Evolutionary conservation across 1,139 yeast species (phyloP).

Genomic region (Blastobotrys arbuscula): DNA sequence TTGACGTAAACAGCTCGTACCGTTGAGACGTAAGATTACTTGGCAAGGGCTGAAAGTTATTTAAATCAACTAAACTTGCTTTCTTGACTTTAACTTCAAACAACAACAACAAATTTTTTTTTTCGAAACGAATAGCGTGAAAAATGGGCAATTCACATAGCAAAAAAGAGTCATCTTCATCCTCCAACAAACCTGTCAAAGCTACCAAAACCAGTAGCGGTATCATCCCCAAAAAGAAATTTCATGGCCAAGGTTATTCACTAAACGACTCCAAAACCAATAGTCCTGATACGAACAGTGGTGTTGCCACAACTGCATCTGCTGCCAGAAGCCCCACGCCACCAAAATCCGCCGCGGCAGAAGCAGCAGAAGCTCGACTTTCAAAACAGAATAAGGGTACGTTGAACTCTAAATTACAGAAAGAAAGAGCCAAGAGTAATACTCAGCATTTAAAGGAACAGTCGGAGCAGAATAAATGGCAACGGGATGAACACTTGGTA

Average conservation of each 20-base stretch:
- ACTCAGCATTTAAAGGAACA: conserved; percentile 17
- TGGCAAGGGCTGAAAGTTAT: no score
- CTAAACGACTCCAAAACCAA: no score
- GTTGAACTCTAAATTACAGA: background rate
- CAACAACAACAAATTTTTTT: background rate
- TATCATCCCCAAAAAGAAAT: background rate
- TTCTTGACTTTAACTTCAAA: background rate
- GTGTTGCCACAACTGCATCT: background rate
- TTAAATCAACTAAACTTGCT: no score
- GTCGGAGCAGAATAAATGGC: conserved; percentile 5
- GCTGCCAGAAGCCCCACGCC: background rate
- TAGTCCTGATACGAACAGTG: no score
- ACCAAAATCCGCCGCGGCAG: background rate
- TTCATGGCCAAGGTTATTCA: background rate
- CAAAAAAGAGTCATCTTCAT: background rate
- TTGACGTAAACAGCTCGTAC: no score
- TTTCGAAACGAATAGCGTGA: conserved; percentile 1
- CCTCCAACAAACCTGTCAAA: conserved; percentile 2
- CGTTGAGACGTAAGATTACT: no score
- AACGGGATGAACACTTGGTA: conserved; percentile 19
- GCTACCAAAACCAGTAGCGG: background rate
- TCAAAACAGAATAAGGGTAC: conserved; percentile 1
- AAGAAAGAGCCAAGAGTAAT: conserved; percentile 6
- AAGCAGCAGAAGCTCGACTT: conserved; percentile 6
- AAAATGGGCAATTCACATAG: conserved; percentile 7